Evolutionary conservation across 192 early-diverging fungal genomes (phyloP).

Genomic region (Coemansia sp.): DNA sequence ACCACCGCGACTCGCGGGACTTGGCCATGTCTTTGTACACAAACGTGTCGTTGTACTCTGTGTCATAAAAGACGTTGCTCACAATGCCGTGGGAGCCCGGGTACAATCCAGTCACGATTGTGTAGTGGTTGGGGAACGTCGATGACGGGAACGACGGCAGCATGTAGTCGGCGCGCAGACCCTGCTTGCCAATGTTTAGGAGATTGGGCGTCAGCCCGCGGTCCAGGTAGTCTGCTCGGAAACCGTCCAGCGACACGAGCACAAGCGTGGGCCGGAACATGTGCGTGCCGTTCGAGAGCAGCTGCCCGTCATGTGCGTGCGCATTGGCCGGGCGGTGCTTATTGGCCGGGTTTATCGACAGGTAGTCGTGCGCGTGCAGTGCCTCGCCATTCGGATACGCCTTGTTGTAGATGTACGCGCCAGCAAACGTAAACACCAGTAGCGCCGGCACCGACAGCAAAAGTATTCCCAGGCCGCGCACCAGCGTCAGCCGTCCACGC

Average conservation of each 20-base stretch:
- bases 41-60: slow-evolving; percentile 67
- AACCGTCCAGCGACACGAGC: slow-evolving; percentile 86
- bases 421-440: slow-evolving; percentile 18
- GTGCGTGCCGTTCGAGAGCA: slow-evolving; percentile 63
- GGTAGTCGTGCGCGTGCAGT: slow-evolving; percentile 13
- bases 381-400: slow-evolving; percentile 7
- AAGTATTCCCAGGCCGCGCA: slow-evolving; percentile 16
- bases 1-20: slow-evolving; percentile 74
- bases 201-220: slow-evolving; percentile 69
- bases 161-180: slow-evolving; percentile 53
- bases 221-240: slow-evolving; percentile 79
- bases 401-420: slow-evolving; percentile 19
- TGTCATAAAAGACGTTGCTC: slow-evolving; percentile 79
- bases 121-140: slow-evolving; percentile 94
- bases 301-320: not conserved
- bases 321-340: slow-evolving; percentile 8
- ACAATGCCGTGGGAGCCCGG: slow-evolving; percentile 93
- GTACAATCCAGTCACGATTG: slow-evolving; percentile 88
- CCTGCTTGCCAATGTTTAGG: slow-evolving; percentile 19
- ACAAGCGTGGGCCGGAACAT: slow-evolving; percentile 68
- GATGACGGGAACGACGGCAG: slow-evolving; percentile 56
- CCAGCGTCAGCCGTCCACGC: slow-evolving; percentile 5
- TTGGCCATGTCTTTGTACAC: slow-evolving; percentile 67
- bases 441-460: slow-evolving; percentile 22
- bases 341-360: slow-evolving; percentile 18